Conservation (phyloP, 1,284 basidiomycete species). For the Sanghuangporus weigelae region DNA sequence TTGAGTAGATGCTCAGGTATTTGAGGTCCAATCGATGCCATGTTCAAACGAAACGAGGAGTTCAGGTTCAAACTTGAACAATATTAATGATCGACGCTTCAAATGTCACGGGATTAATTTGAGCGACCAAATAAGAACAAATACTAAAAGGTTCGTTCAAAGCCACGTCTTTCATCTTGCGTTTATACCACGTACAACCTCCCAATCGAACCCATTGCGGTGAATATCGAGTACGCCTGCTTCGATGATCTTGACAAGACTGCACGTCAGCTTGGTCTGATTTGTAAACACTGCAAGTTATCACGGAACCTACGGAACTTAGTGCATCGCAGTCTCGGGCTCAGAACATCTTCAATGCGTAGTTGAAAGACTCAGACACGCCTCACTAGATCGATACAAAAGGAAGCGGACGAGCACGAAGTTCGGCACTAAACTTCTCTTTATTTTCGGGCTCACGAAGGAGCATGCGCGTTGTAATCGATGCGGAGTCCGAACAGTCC, state of each 20-base stretch:
- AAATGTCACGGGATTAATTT: not conserved
- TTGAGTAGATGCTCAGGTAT: constrained; percentile 31
- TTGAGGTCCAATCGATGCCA: constrained; percentile 45
- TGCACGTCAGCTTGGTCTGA: not conserved
- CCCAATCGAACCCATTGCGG: not conserved
- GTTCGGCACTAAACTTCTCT: not conserved
- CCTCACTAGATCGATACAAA: not conserved
- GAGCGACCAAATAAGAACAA: not conserved
- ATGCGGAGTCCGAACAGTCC: not conserved
- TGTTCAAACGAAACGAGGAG: not conserved
- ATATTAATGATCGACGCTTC: not conserved
- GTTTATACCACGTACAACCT: not conserved
- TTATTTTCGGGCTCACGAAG: not conserved
- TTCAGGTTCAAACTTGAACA: not conserved
- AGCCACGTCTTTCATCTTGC: too few species aligned
- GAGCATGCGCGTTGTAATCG: not conserved
- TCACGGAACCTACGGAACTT: not conserved
- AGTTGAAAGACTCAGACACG: not conserved
- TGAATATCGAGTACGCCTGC: not conserved
- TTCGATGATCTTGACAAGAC: not conserved
- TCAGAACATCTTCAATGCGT: not conserved
- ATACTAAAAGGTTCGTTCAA: not conserved
- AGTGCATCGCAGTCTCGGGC: not conserved
- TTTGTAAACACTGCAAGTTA: not conserved
- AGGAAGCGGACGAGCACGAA: not conserved